Conservation (phyloP, 1,284 basidiomycete genomes). For the Papiliotrema nemorosa region DNA sequence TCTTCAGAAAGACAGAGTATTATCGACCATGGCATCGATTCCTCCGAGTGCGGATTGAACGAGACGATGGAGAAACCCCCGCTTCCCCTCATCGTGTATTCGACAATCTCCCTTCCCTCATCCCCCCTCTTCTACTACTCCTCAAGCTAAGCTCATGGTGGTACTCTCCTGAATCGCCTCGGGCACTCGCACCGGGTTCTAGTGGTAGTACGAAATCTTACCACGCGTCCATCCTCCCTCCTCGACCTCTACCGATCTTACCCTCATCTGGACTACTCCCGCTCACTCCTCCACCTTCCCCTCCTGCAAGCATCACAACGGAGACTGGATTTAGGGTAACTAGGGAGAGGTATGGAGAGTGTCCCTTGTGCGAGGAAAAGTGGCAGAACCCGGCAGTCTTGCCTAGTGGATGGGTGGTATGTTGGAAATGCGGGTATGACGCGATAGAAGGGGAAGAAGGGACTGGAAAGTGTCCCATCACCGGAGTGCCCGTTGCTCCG, state of each 20-base stretch:
- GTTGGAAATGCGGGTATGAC: constrained; percentile 87
- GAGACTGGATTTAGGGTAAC: constrained; percentile 8
- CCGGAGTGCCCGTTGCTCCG: constrained; percentile 65
- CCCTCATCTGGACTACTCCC: constrained; percentile 26
- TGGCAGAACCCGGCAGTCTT: constrained; percentile 87
- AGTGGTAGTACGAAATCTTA: constrained; percentile 54
- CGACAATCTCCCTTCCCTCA: constrained; percentile 50
- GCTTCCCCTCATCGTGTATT: not conserved
- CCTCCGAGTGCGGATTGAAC: constrained; percentile 65
- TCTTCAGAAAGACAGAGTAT: constrained; percentile 81
- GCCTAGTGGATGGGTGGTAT: constrained; percentile 91
- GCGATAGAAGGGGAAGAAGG: constrained; percentile 63
- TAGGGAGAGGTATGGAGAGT: constrained; percentile 66
- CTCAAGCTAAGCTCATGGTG: constrained; percentile 99
- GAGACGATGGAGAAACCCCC: constrained; percentile 20
- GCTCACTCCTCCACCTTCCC: constrained; percentile 23
- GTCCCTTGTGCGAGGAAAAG: constrained; percentile 71
- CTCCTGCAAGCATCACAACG: constrained; percentile 8
- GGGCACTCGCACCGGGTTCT: constrained; percentile 58
- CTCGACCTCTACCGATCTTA: constrained; percentile 59
- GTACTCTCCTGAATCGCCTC: constrained; percentile 94
- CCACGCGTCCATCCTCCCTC: constrained; percentile 66
- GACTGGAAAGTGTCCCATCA: constrained; percentile 78
- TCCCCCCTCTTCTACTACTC: constrained; percentile 88
- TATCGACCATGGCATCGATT: constrained; percentile 89